A percentile compares a stretch with the other conserved stretches of the same genome.
These are phyloP conservation scores for Ascocoryne sarcoides DNA, from an alignment of 2,329 filamentous ascomycete species.

Conservation along the genomic window DNA sequence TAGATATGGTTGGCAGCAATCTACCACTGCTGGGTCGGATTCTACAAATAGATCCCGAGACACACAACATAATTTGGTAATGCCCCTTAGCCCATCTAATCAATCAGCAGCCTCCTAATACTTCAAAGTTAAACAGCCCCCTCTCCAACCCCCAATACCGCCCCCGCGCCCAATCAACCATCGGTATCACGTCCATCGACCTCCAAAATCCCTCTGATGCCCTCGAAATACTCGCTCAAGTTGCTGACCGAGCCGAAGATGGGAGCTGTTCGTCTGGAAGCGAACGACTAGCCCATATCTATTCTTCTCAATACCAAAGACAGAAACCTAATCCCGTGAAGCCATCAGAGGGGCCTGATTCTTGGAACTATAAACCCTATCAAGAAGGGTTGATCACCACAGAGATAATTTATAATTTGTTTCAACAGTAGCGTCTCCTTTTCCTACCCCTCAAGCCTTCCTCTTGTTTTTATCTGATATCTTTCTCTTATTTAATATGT, in stretches of 20 bases:
- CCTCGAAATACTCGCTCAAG: slow-evolving; percentile 26
- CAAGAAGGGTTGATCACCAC: slow-evolving; percentile 21
- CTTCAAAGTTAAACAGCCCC: no score
- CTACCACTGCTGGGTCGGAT: slow-evolving; percentile 12
- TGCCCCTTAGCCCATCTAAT: no score
- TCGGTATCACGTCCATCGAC: slow-evolving; percentile 24
- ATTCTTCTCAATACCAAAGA: no score
- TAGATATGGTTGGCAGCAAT: slow-evolving; percentile 13
- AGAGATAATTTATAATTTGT: slow-evolving; percentile 22
- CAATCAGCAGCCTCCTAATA: no score
- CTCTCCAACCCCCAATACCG: slow-evolving; percentile 8
- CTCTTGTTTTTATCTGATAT: no score
- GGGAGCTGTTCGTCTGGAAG: slow-evolving; percentile 19
- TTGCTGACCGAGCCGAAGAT: slow-evolving; percentile 26
- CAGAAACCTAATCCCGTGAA: no score
- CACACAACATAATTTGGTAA: no score
- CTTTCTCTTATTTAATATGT: no score
- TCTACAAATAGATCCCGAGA: no score
- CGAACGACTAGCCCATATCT: no score
- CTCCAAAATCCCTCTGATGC: slow-evolving; percentile 29
- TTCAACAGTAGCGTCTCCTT: slow-evolving; percentile 22
- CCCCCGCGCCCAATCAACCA: slow-evolving; percentile 11
- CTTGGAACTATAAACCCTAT: slow-evolving; percentile 23
- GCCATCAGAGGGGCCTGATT: no score
- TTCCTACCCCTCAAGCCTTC: no score